Evolutionary conservation across 2,329 filamentous ascomycete species (phyloP), one percentile per base, ranked within the genome.

Genomic region (Aspergillus niger): DNA sequence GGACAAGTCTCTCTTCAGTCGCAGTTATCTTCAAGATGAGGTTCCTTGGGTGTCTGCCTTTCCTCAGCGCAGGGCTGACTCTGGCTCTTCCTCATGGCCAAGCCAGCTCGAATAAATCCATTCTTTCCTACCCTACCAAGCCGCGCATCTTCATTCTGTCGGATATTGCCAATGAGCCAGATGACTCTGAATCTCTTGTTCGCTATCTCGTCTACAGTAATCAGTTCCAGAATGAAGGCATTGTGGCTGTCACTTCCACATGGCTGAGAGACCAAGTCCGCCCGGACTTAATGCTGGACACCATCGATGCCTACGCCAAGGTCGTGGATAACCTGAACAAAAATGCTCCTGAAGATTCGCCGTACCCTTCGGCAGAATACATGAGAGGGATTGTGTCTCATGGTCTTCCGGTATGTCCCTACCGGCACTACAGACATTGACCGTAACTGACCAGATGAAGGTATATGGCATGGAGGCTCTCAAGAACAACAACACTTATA

Each of bases 321-420:
- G 79, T 78, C 1, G 74, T 77, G 11, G 76, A 79, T 8, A 85
- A 81, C 60, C 71, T 86, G 8, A 81, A 82, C 58, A 65, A 65
- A 2, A 82, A 85, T 63, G 79, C 76, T 2, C 81, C 81, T 55
- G 74, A 77, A 0, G 76, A 80, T 58, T 70, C 72, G 3, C 72
- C 68, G 13, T 83, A 81, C 61, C 78, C 80, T 0, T 69, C 74
- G 1, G 76, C 71, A 3, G 72, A 79, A 5, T 68, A 75, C 50
- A 52, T 70, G 5, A 57, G 62, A 79, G 28, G 66, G 17, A 68
- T 80, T 17, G 70, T 82, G 30, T 70, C 72, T 59, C 68, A 74
- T 56, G 75, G 81, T n/a, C 68, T 78, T 65, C 55, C 76, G 59
- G 74, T 77, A 48, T 75, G 76, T 58, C 73, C 11, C n/a, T 10